These are phyloP conservation scores for Astraeus odoratus DNA, from an alignment of 768 basidiomycete genomes.

Conservation along the genomic window DNA sequence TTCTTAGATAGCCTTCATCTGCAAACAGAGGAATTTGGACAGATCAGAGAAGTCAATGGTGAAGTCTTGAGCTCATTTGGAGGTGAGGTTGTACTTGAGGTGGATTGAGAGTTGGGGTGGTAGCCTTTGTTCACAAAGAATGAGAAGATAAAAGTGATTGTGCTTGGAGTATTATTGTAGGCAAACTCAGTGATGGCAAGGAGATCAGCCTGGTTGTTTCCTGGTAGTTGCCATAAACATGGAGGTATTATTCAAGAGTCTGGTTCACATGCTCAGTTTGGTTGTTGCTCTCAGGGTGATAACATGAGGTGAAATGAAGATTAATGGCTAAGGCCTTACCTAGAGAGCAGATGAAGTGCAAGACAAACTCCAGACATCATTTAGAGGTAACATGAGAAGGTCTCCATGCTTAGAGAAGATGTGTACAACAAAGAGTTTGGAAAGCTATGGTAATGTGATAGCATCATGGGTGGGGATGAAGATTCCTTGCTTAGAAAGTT, in stretches of 20 bases:
- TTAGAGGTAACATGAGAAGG: slow-evolving; percentile 18
- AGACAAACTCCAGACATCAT: slow-evolving; percentile 26
- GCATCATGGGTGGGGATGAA: slow-evolving; percentile 10
- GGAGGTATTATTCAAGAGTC: slow-evolving; percentile 19
- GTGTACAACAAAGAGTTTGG: slow-evolving; percentile 4
- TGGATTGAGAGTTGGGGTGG: slow-evolving; percentile 18
- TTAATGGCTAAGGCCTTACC: slow-evolving; percentile 20
- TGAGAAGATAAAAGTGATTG: slow-evolving; percentile 22
- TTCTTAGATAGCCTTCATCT: too few relatives aligned
- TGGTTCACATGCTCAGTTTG: slow-evolving; percentile 16
- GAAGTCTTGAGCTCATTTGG: slow-evolving; percentile 13
- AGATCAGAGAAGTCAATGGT: slow-evolving; percentile 4
- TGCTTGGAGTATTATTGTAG: slow-evolving; percentile 21
- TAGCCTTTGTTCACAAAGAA: slow-evolving; percentile 27
- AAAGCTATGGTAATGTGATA: slow-evolving; percentile 8
- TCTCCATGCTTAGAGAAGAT: slow-evolving; percentile 19
- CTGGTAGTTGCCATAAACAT: slow-evolving; percentile 20
- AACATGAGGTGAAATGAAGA: slow-evolving; percentile 17
- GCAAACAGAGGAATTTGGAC: too few relatives aligned
- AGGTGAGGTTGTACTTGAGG: slow-evolving; percentile 9
- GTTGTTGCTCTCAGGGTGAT: slow-evolving; percentile 2
- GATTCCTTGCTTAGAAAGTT: neutral
- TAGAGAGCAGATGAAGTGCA: slow-evolving; percentile 26
- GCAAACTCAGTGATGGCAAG: slow-evolving; percentile 28
- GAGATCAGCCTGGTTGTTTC: slow-evolving; percentile 30